phyloP scores from a whole-genome alignment of 2,329 filamentous ascomycete species.

The Scedosporium dehoogii region DNA sequence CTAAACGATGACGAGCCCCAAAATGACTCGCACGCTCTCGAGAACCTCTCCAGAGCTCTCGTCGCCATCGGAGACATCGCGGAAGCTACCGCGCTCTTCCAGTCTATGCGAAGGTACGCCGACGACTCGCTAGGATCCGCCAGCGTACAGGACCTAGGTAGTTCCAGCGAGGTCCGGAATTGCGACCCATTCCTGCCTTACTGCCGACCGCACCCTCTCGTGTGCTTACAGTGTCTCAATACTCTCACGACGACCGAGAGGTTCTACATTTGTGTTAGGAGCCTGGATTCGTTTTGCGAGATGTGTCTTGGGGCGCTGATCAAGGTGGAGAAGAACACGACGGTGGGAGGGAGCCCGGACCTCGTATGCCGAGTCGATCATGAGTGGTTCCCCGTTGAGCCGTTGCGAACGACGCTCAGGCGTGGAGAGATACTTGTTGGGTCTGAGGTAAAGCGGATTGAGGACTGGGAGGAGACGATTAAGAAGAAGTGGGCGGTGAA shows the following conservation, averaged over 20 bases:
- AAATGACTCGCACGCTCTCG: conserved; percentile 30
- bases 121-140: conserved; percentile 20
- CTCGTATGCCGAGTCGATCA: conserved; percentile 26
- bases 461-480: conserved; percentile 25
- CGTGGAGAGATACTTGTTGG: conserved; percentile 27
- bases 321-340: conserved; percentile 19
- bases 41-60: conserved; percentile 29
- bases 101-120: conserved; percentile 24
- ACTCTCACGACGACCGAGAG: conserved; percentile 20
- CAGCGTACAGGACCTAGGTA: conserved; percentile 16
- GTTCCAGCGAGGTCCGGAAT: conserved; percentile 12
- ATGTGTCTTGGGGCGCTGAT: conserved; percentile 19
- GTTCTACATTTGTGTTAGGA: conserved; percentile 26
- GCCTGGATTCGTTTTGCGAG: conserved; percentile 28
- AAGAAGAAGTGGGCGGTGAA: conserved; percentile 18
- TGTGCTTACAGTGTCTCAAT: conserved; percentile 28
- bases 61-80: conserved; percentile 25
- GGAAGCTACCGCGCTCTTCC: conserved; percentile 25
- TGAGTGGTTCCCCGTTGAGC: conserved; percentile 27
- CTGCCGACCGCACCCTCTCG: conserved; percentile 22
- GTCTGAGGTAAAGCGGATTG: conserved; percentile 20
- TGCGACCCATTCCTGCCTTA: conserved; percentile 26
- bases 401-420: conserved; percentile 23
- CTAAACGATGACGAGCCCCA: conserved; percentile 29
- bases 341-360: conserved; percentile 17